Evolutionary conservation across 305 asterid genomes (phyloP).

Genomic region (Fraxinus velutina): DNA sequence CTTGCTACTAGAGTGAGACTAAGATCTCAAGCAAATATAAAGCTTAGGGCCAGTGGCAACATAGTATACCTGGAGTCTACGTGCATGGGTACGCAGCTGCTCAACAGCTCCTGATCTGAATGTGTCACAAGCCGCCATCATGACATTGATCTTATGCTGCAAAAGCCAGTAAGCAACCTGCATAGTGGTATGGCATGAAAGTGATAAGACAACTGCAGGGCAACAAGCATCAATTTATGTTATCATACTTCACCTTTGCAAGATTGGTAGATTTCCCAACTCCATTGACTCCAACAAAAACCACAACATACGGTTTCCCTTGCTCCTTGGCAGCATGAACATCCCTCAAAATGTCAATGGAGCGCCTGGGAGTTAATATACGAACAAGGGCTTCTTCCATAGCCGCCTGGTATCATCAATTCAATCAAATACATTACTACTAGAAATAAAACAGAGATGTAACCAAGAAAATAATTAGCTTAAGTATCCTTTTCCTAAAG

Average conservation of each 20-base stretch:
- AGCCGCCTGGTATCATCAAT: slow-evolving; percentile 56
- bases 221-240: not conserved
- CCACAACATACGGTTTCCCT: slow-evolving; percentile 91
- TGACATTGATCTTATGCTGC: slow-evolving; percentile 73
- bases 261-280: slow-evolving; percentile 97
- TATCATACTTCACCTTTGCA: slow-evolving; percentile 62
- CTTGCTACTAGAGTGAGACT: slow-evolving; percentile 4
- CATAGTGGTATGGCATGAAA: slow-evolving; percentile 3
- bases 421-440: not conserved
- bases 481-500: not conserved
- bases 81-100: slow-evolving; percentile 95
- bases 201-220: not conserved
- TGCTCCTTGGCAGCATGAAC: slow-evolving; percentile 92
- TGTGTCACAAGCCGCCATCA: slow-evolving; percentile 99
- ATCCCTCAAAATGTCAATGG: slow-evolving; percentile 92
- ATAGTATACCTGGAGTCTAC: slow-evolving; percentile 72
- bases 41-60: not conserved
- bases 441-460: not conserved
- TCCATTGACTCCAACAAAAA: slow-evolving; percentile 94
- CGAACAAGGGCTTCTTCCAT: slow-evolving; percentile 99
- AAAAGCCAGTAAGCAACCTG: slow-evolving; percentile 97
- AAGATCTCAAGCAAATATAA: not conserved
- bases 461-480: not conserved
- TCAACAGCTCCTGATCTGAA: slow-evolving; percentile 99
- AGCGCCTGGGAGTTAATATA: slow-evolving; percentile 86